Evolutionary conservation across 345 rosid genomes (phyloP).

Genomic region (Aquilaria sinensis): DNA sequence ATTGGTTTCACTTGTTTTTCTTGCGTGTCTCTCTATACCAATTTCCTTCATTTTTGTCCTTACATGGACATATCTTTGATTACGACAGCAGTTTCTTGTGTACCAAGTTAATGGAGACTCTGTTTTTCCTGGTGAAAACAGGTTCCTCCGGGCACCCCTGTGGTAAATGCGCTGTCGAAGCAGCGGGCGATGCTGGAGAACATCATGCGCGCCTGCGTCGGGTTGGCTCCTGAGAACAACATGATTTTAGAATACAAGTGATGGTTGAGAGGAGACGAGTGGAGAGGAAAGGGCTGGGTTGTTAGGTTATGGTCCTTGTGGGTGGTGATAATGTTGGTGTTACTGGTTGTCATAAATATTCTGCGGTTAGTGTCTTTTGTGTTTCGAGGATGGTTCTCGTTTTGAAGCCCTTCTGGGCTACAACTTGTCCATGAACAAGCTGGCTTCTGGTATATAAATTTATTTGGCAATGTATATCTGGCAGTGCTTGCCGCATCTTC

Average conservation of each 20-base stretch:
- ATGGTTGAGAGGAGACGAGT: constrained; percentile 16
- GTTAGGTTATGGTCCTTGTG: constrained; percentile 3
- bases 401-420: background rate
- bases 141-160: constrained; percentile 97
- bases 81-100: no score
- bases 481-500: no score
- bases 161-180: constrained; percentile 92
- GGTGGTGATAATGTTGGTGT: constrained; percentile 2
- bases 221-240: constrained; percentile 95
- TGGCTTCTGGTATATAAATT: no score
- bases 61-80: no score
- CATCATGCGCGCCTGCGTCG: constrained; percentile 87
- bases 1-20: no score
- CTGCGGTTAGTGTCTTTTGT: background rate
- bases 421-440: constrained; percentile 7
- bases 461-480: no score
- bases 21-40: no score
- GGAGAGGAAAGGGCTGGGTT: constrained; percentile 12
- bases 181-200: constrained; percentile 98
- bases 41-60: no score
- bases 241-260: constrained; percentile 99
- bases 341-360: constrained; percentile 10
- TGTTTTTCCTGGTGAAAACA: constrained; percentile 11
- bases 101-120: background rate
- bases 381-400: background rate